Conservation (phyloP, 495 filamentous ascomycete species). For the Talaromyces ruber region DNA sequence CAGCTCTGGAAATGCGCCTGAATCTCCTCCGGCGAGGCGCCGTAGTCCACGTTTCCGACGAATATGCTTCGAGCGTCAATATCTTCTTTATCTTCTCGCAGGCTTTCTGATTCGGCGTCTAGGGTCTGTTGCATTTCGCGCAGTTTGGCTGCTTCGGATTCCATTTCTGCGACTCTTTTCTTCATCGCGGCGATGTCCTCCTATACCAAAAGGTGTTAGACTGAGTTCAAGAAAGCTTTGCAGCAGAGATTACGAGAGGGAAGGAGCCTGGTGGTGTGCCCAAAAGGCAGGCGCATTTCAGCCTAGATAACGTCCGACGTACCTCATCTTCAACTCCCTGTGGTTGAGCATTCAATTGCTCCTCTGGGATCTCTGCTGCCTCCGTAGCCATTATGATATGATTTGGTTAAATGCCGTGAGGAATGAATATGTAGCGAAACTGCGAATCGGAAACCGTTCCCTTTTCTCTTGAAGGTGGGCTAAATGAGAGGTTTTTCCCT, state of each 20-base stretch:
- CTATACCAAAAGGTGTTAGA: slow-evolving; percentile 28
- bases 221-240: not conserved
- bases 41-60: slow-evolving; percentile 98
- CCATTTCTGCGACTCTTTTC: slow-evolving; percentile 95
- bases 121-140: slow-evolving; percentile 91
- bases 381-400: slow-evolving; percentile 28
- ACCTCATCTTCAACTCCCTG: slow-evolving; percentile 40
- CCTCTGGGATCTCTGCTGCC: slow-evolving; percentile 28
- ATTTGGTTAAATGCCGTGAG: not conserved
- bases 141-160: slow-evolving; percentile 91
- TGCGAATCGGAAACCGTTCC: not conserved
- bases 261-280: not conserved
- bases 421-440: not conserved
- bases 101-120: slow-evolving; percentile 72
- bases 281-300: not conserved
- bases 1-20: slow-evolving; percentile 98
- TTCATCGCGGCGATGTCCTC: slow-evolving; percentile 99
- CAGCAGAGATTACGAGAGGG: not conserved
- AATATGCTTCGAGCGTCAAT: slow-evolving; percentile 95
- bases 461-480: not conserved
- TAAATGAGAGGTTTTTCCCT: slow-evolving; percentile 1
- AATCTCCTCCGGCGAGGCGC: slow-evolving; percentile 95
- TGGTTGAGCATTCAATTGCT: slow-evolving; percentile 28
- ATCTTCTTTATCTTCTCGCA: slow-evolving; percentile 90
- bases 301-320: slow-evolving; percentile 8